A percentile compares a stretch with the other conserved stretches of the same genome.
Evolutionary conservation across 2,329 filamentous ascomycete species (phyloP).

Genomic region (Achaetomium macrosporum): DNA sequence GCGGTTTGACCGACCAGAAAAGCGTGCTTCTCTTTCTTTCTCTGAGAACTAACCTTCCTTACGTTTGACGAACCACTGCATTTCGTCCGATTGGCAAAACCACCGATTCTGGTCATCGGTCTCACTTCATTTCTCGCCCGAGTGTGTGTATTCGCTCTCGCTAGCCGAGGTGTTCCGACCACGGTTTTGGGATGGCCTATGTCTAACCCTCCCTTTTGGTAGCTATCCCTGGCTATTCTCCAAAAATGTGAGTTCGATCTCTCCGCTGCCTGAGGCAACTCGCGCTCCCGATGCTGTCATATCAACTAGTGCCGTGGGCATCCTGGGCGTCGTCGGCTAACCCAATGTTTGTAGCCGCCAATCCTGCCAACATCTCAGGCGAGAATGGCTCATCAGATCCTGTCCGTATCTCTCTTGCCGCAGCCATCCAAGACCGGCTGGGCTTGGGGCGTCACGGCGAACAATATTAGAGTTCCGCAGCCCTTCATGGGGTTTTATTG

Average conservation of each 20-base stretch:
- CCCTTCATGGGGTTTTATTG: slow-evolving; percentile 33
- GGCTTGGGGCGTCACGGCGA: background rate
- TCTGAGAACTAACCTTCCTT: background rate
- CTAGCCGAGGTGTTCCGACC: background rate
- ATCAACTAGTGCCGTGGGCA: too few species aligned
- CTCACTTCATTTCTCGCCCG: too few species aligned
- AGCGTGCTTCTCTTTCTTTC: background rate
- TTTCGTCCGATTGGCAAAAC: background rate
- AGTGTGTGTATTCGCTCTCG: background rate
- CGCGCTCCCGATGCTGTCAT: too few species aligned
- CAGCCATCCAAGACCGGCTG: background rate
- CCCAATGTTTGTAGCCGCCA: background rate
- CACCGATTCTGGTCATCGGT: too few species aligned
- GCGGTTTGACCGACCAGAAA: too few species aligned
- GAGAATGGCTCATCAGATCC: background rate
- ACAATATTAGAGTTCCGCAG: background rate
- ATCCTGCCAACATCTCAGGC: too few species aligned
- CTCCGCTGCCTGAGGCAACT: too few species aligned
- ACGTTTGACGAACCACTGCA: too few species aligned
- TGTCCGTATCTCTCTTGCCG: background rate
- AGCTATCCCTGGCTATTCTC: background rate
- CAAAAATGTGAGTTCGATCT: background rate
- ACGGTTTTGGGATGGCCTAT: background rate
- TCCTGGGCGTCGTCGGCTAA: background rate
- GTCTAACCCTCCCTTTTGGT: background rate